Conservation (phyloP, 208 protist species). For the Trypanosoma theileri region DNA sequence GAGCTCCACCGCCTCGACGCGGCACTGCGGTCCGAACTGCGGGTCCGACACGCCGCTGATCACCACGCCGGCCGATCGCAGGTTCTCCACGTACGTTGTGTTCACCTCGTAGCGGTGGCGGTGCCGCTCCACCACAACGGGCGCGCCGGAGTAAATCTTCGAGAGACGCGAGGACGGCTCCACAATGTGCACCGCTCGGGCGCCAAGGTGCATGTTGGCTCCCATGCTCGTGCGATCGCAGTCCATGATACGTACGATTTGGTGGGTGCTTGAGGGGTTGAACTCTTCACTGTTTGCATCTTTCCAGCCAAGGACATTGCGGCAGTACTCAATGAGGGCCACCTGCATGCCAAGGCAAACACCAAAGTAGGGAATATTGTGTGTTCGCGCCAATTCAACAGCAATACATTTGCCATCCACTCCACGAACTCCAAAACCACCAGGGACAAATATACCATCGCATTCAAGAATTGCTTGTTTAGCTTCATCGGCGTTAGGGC, state of each 20-base stretch:
- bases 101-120: conserved; percentile 99
- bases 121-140: conserved; percentile 94
- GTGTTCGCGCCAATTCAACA: conserved; percentile 92
- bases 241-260: conserved; percentile 98
- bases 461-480: conserved; percentile 67
- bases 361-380: conserved; percentile 97
- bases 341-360: conserved; percentile 99
- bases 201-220: conserved; percentile 99
- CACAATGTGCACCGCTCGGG: conserved; percentile 78
- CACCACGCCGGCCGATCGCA: conserved; percentile 88
- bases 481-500: conserved; percentile 59
- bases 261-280: conserved; percentile 65
- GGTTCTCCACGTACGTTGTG: conserved; percentile 83
- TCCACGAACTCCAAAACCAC: conserved; percentile 98
- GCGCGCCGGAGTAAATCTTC: conserved; percentile 85
- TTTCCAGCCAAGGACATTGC: conserved; percentile 91
- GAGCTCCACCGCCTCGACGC: conserved; percentile 90
- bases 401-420: conserved; percentile 97
- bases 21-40: conserved; percentile 83
- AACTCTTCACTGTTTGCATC: conserved; percentile 97
- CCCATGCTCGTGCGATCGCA: conserved; percentile 93
- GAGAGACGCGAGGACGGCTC: conserved; percentile 61
- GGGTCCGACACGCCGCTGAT: conserved; percentile 91
- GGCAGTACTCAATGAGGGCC: conserved; percentile 94
- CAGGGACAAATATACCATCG: conserved; percentile 98